A percentile compares a stretch with the other conserved stretches of the same genome.
Conservation (phyloP, 148 eudicot genomes). For the Chenopodium album region DNA sequence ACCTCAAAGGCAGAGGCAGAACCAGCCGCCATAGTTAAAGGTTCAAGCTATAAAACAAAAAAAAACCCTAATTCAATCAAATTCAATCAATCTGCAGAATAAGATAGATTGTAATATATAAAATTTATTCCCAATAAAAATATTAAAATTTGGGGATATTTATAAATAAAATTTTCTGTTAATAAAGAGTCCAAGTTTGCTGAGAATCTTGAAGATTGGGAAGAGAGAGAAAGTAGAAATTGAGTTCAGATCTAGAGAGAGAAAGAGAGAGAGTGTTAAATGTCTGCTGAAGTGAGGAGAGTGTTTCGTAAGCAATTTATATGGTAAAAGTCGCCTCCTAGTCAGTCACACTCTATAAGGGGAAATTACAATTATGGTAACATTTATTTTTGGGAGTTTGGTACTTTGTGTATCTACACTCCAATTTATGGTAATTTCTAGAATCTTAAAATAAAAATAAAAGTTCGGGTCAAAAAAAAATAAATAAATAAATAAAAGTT, state of each 20-base stretch:
- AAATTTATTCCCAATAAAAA: too few relatives aligned
- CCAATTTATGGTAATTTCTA: background rate
- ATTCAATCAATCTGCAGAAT: background rate
- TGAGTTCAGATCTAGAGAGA: slow-evolving; percentile 24
- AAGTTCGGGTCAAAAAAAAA: too few relatives aligned
- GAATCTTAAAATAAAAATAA: too few relatives aligned
- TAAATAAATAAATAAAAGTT: too few relatives aligned
- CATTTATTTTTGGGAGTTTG: background rate
- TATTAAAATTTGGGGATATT: background rate
- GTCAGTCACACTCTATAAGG: background rate
- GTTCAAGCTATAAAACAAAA: background rate
- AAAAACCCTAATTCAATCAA: background rate
- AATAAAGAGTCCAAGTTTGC: background rate
- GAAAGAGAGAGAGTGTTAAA: slow-evolving; percentile 12
- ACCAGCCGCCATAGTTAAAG: slow-evolving; percentile 12
- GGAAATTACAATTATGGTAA: background rate
- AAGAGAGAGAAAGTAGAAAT: background rate
- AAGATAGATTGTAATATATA: too few relatives aligned
- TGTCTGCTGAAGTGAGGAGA: slow-evolving; percentile 7
- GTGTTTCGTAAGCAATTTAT: slow-evolving; percentile 7
- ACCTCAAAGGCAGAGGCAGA: slow-evolving; percentile 16
- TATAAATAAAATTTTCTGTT: background rate
- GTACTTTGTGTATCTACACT: background rate
- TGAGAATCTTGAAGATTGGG: background rate
- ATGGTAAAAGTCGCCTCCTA: background rate